A percentile compares a stretch with the other conserved stretches of the same genome.
phyloP scores from a whole-genome alignment of 2,329 filamentous ascomycete genomes.

The Pseudocercospora fuligena region DNA sequence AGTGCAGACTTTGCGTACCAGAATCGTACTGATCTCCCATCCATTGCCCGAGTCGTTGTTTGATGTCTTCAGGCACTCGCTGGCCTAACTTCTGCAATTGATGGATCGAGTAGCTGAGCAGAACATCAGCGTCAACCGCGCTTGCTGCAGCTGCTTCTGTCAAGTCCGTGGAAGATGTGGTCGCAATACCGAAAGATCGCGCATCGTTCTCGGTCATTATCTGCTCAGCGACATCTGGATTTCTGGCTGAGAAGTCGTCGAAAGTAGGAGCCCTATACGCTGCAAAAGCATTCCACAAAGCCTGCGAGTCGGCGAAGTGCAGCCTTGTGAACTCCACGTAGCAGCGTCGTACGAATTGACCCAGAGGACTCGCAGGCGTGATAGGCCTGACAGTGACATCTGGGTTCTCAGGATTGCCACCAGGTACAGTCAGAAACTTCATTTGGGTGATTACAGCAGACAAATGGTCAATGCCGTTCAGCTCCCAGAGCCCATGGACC shows the following conservation, averaged over 20 bases:
- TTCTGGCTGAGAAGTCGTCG: conserved; percentile 60
- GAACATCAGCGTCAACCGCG: conserved; percentile 38
- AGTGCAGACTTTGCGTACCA: conserved; percentile 37
- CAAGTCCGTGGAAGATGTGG: not conserved
- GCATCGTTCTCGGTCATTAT: conserved; percentile 12
- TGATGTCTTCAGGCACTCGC: conserved; percentile 76
- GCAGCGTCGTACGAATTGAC: conserved; percentile 76
- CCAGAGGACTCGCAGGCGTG: conserved; percentile 76
- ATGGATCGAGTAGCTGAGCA: conserved; percentile 87
- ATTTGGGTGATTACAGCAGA: conserved; percentile 65
- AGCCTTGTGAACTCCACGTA: conserved; percentile 79
- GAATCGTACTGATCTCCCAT: conserved; percentile 34
- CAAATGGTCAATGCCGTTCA: conserved; percentile 82
- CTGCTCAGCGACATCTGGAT: conserved; percentile 46
- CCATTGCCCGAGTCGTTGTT: conserved; percentile 64
- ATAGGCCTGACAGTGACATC: conserved; percentile 54
- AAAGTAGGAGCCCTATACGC: conserved; percentile 79
- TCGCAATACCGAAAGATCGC: not conserved
- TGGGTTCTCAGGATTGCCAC: conserved; percentile 52
- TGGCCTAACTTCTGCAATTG: conserved; percentile 83
- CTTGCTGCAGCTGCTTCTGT: conserved; percentile 21
- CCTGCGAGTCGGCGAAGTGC: conserved; percentile 76
- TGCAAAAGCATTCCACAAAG: conserved; percentile 82
- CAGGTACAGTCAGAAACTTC: conserved; percentile 26
- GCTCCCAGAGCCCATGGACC: conserved; percentile 76